Conservation (phyloP, 148 eudicot species). For the Cornus controversa region DNA sequence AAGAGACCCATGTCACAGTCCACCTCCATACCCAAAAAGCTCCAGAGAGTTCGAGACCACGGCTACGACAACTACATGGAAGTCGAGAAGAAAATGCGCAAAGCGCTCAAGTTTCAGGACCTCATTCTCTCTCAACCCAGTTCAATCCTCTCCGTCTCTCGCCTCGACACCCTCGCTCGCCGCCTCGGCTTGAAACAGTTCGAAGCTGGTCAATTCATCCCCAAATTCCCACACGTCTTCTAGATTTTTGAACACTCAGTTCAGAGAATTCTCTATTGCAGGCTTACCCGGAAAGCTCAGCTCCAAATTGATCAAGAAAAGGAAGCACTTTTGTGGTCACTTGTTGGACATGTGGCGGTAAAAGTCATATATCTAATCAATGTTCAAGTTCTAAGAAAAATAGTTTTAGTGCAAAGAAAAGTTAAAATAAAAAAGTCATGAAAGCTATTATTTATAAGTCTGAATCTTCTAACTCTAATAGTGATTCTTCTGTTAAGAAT, state of each 20-base stretch:
- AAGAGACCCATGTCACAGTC: constrained; percentile 59
- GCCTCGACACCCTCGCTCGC: constrained; percentile 61
- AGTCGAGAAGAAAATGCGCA: constrained; percentile 77
- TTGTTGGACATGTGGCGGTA: too few species aligned
- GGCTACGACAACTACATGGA: constrained; percentile 94
- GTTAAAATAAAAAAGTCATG: too few species aligned
- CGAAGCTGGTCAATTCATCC: constrained; percentile 75
- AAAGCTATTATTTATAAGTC: too few species aligned
- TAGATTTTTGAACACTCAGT: constrained; percentile 95
- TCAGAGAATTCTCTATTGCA: constrained; percentile 76
- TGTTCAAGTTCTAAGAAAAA: too few species aligned
- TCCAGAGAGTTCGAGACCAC: constrained; percentile 65
- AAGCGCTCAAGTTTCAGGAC: constrained; percentile 71
- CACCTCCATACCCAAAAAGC: constrained; percentile 78
- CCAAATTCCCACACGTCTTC: constrained; percentile 83
- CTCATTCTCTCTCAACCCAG: constrained; percentile 67
- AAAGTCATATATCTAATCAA: too few species aligned
- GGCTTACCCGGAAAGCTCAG: too few species aligned
- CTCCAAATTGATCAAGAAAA: too few species aligned
- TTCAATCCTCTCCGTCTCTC: constrained; percentile 52
- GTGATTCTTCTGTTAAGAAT: too few species aligned
- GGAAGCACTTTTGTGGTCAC: too few species aligned
- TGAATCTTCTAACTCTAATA: too few species aligned
- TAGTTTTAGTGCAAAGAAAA: too few species aligned
- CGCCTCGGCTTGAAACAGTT: constrained; percentile 65